Percentiles rank a stretch among this genome's conserved stretches.
Conservation (phyloP, 208 protist genomes). For the Acanthamoeba healyi region DNA sequence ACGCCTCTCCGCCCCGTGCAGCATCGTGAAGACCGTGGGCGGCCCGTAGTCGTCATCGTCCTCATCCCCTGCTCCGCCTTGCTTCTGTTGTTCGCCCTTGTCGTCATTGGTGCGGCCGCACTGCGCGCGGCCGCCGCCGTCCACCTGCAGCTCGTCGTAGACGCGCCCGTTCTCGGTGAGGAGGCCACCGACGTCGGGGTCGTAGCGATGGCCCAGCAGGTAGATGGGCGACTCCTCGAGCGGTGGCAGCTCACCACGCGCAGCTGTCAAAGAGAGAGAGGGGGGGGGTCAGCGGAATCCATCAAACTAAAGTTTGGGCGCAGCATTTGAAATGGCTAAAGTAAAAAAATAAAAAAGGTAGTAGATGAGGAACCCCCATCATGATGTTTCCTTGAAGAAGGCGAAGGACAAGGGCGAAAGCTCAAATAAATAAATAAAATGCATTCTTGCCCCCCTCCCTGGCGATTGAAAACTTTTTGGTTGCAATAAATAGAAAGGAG, state of each 20-base stretch:
- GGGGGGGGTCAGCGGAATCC: too few species aligned
- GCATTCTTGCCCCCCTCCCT: too few species aligned
- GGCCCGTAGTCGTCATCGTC: background rate
- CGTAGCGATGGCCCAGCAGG: slow-evolving; percentile 20
- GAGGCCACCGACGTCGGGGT: background rate
- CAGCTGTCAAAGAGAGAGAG: background rate
- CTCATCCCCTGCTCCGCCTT: too few species aligned
- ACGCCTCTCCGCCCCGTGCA: background rate
- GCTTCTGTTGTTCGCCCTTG: too few species aligned
- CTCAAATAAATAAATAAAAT: too few species aligned
- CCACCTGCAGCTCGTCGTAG: background rate
- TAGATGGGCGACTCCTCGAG: slow-evolving; percentile 1
- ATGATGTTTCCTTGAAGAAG: too few species aligned
- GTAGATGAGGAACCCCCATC: too few species aligned
- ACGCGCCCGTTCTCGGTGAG: background rate
- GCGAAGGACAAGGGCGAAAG: too few species aligned
- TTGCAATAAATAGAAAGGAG: background rate
- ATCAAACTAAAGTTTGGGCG: too few species aligned
- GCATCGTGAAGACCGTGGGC: slow-evolving; percentile 10
- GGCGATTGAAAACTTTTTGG: too few species aligned
- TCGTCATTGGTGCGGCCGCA: background rate
- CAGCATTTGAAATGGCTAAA: too few species aligned
- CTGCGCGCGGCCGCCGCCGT: background rate
- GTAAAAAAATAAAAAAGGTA: too few species aligned
- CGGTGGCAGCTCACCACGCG: background rate